Evolutionary conservation across 2,329 filamentous ascomycete species (phyloP), one percentile per base, ranked within the genome.

Genomic region (Gnomoniopsis sp.): DNA sequence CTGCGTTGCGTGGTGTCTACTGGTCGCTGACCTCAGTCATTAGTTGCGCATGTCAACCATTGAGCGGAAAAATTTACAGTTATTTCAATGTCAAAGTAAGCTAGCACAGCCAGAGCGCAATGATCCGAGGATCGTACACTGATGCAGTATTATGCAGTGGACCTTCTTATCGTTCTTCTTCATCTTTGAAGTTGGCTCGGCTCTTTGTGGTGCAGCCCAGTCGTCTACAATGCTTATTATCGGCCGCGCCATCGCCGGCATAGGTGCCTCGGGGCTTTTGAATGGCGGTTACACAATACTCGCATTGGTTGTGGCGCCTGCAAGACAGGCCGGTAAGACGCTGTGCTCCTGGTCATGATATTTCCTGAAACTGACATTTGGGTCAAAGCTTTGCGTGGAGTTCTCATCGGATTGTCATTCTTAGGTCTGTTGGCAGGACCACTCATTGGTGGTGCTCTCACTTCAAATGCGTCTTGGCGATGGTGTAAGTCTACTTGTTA

Each of bases 361-460:
- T 53, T 41, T 10, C 43, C 57, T 23, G n/a, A n/a, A n/a, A 43
- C 36, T 38, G 36, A 46, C 33, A 57, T 53, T n/a, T 41, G 41
- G 10, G 8, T 59, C 3, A 41, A 41, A 15, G 34, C 15, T 38
- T 38, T 15, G 8, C 34, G 8, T 38, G 34, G 34, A 38, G n/a
- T n/a, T n/a, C n/a, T n/a, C n/a, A n/a, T n/a, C 34, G 15, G 15
- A 52, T 59, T 26, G 48, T 23, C 69, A 68, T 73, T 30, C n/a
- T n/a, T n/a, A n/a, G 68, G 70, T 4, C 76, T 79, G 49, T 64
- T 82, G 11, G 79, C 78, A 1, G 82, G 81, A 0, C 80, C 81
- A 1, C 63, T 84, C 7, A 64, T 80, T 22, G 78, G 78, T 21
- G 75, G 78, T 56, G 66, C 70, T 21, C 72, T 78, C 12, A 77